These are phyloP conservation scores for Claviceps sp. DNA, from an alignment of 2,329 filamentous ascomycete genomes.

Conservation along the genomic window DNA sequence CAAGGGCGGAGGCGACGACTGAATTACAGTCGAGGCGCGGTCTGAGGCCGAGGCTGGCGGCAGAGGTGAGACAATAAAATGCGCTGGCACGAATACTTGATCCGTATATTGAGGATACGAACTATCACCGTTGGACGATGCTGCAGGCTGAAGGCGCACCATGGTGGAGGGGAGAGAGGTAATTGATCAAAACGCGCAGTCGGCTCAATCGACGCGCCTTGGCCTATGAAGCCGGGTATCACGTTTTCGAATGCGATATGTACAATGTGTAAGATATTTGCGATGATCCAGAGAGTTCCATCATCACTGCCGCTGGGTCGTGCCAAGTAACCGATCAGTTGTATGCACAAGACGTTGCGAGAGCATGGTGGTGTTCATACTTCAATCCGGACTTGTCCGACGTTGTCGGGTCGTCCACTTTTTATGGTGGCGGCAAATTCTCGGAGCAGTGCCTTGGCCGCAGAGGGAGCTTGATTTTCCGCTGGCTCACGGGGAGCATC, in stretches of 20 bases:
- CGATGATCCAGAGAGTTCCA: background rate
- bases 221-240: background rate
- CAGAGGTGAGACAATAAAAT: constrained; percentile 12
- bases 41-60: constrained; percentile 10
- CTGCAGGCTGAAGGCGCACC: constrained; percentile 14
- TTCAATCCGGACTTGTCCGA: background rate
- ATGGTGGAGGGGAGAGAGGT: constrained; percentile 9
- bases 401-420: background rate
- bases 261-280: no score
- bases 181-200: background rate
- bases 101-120: constrained; percentile 15
- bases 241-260: background rate
- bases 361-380: background rate
- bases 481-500: background rate
- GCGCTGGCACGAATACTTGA: constrained; percentile 15
- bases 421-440: background rate
- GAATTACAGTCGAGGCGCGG: constrained; percentile 11
- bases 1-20: constrained; percentile 17
- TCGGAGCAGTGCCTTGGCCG: no score
- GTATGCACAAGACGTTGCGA: background rate
- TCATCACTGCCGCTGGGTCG: background rate
- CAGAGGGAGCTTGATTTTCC: no score
- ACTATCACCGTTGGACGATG: constrained; percentile 13
- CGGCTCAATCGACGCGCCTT: background rate
- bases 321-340: background rate